phyloP scores from a whole-genome alignment of 352 stramenopile genomes.

The Globisporangium nodosum region DNA sequence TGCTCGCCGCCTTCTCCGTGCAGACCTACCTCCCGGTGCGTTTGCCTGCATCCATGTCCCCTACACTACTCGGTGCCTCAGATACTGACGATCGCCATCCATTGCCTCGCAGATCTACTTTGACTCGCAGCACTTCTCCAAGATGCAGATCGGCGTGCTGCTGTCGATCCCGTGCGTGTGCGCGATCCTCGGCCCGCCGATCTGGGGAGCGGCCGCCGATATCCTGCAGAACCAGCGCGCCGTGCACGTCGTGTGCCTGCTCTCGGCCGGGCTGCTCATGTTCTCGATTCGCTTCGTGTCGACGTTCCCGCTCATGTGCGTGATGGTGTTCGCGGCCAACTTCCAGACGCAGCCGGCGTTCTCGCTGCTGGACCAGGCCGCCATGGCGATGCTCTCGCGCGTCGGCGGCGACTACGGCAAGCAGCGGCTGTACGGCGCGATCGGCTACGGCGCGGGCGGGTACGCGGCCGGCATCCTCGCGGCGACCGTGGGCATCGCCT shows the following conservation, averaged over 20 bases:
- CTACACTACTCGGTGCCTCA: background rate
- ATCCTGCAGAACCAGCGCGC: constrained; percentile 58
- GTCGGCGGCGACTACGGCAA: constrained; percentile 74
- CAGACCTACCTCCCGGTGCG: constrained; percentile 58
- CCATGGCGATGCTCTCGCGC: constrained; percentile 54
- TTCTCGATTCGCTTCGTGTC: constrained; percentile 62
- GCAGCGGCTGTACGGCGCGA: constrained; percentile 62
- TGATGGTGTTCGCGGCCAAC: constrained; percentile 69
- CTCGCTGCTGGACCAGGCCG: constrained; percentile 61
- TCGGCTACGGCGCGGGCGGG: constrained; percentile 60
- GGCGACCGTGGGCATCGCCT: constrained; percentile 56
- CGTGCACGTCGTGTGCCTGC: constrained; percentile 55
- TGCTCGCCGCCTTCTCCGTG: constrained; percentile 61
- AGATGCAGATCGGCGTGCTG: constrained; percentile 76
- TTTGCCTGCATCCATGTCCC: background rate
- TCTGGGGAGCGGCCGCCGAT: constrained; percentile 64
- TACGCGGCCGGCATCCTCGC: constrained; percentile 63
- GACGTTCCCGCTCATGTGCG: constrained; percentile 60
- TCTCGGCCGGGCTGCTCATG: constrained; percentile 59
- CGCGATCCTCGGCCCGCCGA: constrained; percentile 53
- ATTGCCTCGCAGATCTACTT: constrained; percentile 36
- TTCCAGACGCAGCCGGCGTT: constrained; percentile 66
- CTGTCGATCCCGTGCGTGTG: constrained; percentile 63
- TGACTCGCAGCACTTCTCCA: constrained; percentile 46
- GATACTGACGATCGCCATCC: background rate